Evolutionary conservation across 805 yeast species (phyloP), one percentile per base, ranked within the genome.

Genomic region (Sugiyamaella mastotermitis): DNA sequence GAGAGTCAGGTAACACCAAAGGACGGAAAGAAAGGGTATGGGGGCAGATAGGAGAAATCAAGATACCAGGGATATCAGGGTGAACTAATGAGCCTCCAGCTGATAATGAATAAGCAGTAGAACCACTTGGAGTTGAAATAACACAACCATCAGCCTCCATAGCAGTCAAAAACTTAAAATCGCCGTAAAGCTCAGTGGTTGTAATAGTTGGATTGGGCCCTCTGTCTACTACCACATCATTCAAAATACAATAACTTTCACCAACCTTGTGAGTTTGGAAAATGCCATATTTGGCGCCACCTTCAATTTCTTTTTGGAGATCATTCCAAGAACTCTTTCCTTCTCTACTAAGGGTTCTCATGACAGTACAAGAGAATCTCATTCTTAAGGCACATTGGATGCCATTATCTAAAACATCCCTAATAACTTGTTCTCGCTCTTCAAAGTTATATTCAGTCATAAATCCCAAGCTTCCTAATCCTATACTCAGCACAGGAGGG

Each of bases 41-140:
- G 1, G 97, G 95, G 56, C 97, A 88, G 43, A 88, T 87, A 1
- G 97, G 97, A 0, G 96, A 86, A 2, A 87, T 85, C 38, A 86
- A 76, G 18, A 87, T 83, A 8, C 94, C 95, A 47, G 85, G 80
- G 11, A 87, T 94, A 19, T 84, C 85, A 0, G 97, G 96, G 51
- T 87, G 95, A 2, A 88, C 94, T 33, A 88, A 69, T 0, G 95
- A 81, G 0, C 97, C 97, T 9, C 96, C 96, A 0, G 97, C 96
- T 31, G 94, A 81, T 22, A 88, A 64, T 0, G 95, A 86, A 57
- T 88, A 88, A 0, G 97, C 97, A 0, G 97, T 48, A n/a, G 80
- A 74, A 0, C 85, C 85, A 14, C 81, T 76, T 5, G 85, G 84
- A 0, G 84, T 75, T 2, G 81, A 68, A 31, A 76, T 70, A 9